Evolutionary conservation across 1,284 basidiomycete genomes (phyloP), one percentile per base, ranked within the genome.

Genomic region (Coniferiporia sulphurascens): DNA sequence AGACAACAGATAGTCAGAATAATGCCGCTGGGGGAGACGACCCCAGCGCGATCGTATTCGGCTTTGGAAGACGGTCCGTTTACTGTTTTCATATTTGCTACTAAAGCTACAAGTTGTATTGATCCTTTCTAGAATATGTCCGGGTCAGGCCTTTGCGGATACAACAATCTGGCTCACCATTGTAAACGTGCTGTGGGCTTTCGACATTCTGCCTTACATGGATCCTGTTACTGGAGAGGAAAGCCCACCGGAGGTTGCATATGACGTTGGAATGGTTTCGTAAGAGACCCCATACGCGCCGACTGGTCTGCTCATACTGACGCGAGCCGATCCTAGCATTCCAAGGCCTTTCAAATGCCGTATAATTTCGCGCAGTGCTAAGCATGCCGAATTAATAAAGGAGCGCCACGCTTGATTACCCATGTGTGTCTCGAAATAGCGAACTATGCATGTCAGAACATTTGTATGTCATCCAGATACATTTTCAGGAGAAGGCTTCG

Each of bases 101-200:
- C 27, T 5, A 27, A 27, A 5, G 27, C 27, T 5, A 27, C 5
- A 5, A 27, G 3, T 2, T 27, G 27, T 5, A 27, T 27, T 5
- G 13, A 17, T n/a, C n/a, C 19, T 32, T 9, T 9, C 34, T 58
- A 59, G 59, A 27, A 38, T 61, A 21, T 59, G 56, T 21, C 60
- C 60, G 38, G 60, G 60, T 3, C 60, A 56, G 13, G 10, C 22
- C 19, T 55, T 62, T 13, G 60, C 60, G 15, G 60, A 62, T 22
- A 22, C 52, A 8, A 51, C 22, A 36, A n/a, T 58, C 13, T 62
- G 60, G 60, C 15, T 59, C 6, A 56, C 52, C 9, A 62, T 62
- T 22, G 56, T 52, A 6, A 62, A 55, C 22, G 27, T 62, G n/a
- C 38, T 62, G 3, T 35, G 50, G 38, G 52, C 41, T 4, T 55